These are phyloP conservation scores for Alternaria postmessia DNA, from an alignment of 2,329 filamentous ascomycete genomes.

Conservation along the genomic window DNA sequence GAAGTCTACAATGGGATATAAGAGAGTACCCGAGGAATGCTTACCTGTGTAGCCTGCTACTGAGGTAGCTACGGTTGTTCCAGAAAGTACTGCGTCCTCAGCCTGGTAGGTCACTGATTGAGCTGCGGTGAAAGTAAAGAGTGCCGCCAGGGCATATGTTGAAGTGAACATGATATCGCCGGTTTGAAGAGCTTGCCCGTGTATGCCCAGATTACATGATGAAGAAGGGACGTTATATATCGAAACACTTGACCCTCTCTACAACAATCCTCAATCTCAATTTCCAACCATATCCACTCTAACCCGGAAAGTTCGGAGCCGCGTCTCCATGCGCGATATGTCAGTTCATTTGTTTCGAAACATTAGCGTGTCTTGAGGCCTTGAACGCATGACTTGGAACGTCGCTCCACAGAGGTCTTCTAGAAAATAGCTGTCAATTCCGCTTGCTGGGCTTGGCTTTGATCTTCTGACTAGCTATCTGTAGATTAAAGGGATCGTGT, in stretches of 20 bases:
- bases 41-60: constrained; percentile 8
- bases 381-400: neutral
- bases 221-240: neutral
- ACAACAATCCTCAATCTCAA: neutral
- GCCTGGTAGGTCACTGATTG: constrained; percentile 22
- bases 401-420: neutral
- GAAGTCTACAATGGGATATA: neutral
- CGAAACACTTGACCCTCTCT: neutral
- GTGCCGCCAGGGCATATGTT: neutral
- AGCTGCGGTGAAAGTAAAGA: constrained; percentile 13
- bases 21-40: neutral
- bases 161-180: neutral
- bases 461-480: constrained; percentile 3
- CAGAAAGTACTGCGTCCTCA: neutral
- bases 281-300: neutral
- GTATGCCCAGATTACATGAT: neutral
- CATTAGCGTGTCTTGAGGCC: neutral
- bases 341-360: constrained; percentile 8
- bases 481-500: constrained; percentile 9
- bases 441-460: neutral
- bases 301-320: neutral
- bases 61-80: neutral
- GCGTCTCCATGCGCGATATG: constrained; percentile 1
- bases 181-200: neutral
- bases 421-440: neutral